A percentile compares a stretch with the other conserved stretches of the same genome.
These are phyloP conservation scores for Boletus huronensis DNA, from an alignment of 768 basidiomycete genomes.

Conservation along the genomic window DNA sequence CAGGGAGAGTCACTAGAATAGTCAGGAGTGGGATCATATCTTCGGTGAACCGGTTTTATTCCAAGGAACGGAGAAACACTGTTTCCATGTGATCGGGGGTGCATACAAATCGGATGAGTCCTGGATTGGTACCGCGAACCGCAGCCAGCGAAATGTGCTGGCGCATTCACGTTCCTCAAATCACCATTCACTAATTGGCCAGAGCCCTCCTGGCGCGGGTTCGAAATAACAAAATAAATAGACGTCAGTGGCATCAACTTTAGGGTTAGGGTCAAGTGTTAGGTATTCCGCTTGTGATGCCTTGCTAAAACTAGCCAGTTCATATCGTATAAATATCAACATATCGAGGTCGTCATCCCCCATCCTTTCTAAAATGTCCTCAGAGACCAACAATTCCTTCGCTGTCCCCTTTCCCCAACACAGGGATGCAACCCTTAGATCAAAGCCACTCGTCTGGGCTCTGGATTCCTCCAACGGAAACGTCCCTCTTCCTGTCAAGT, in stretches of 20 bases:
- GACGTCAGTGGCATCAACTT: background rate
- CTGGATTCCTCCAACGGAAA: slow-evolving; percentile 43
- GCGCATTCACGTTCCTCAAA: slow-evolving; percentile 5
- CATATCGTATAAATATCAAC: slow-evolving; percentile 9
- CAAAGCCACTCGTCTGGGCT: slow-evolving; percentile 63
- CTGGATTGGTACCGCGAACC: background rate
- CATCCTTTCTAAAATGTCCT: slow-evolving; percentile 17
- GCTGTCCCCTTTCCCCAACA: slow-evolving; percentile 22
- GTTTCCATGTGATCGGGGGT: background rate
- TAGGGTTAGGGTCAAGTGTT: slow-evolving; percentile 17
- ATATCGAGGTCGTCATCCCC: background rate
- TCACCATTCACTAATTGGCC: slow-evolving; percentile 13
- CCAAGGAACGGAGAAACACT: no score
- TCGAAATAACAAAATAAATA: background rate
- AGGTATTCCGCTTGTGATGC: no score
- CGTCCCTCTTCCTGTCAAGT: slow-evolving; percentile 53
- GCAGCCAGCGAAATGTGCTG: background rate
- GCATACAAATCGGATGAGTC: background rate
- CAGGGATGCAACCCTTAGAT: slow-evolving; percentile 5
- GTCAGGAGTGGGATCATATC: background rate
- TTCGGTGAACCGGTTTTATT: background rate
- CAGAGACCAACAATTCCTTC: slow-evolving; percentile 8
- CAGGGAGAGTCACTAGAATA: background rate
- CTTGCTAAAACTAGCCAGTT: background rate
- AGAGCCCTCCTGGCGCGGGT: no score